phyloP scores from a whole-genome alignment of 306 rosid species.

The Purshia tridentata region DNA sequence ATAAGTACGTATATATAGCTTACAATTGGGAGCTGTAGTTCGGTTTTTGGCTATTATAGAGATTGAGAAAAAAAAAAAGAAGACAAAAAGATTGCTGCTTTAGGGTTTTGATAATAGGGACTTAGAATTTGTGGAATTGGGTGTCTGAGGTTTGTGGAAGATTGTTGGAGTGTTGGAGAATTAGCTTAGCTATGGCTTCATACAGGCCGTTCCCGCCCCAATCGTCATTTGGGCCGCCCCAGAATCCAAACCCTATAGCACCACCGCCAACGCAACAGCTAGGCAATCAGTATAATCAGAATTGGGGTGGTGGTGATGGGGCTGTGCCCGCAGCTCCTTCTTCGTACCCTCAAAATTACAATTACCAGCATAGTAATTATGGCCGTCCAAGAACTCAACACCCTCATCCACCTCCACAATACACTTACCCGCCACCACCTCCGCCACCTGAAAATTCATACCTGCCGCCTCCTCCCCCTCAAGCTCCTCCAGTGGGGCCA shows the following conservation, averaged over 20 bases:
- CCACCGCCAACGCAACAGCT: slow-evolving; percentile 41
- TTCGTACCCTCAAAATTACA: slow-evolving; percentile 53
- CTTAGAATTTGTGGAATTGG: slow-evolving; percentile 18
- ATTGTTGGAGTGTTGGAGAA: slow-evolving; percentile 16
- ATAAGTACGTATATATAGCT: not conserved
- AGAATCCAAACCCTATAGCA: slow-evolving; percentile 59
- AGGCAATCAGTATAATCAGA: slow-evolving; percentile 60
- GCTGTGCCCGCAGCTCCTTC: slow-evolving; percentile 45
- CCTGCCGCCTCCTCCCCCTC: slow-evolving; percentile 74
- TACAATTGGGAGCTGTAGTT: not conserved
- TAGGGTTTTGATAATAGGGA: slow-evolving; percentile 9
- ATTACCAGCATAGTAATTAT: slow-evolving; percentile 47
- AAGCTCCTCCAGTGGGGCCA: slow-evolving; percentile 39
- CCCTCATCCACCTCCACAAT: slow-evolving; percentile 66
- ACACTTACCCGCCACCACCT: slow-evolving; percentile 54
- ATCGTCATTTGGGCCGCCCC: slow-evolving; percentile 47
- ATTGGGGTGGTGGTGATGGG: slow-evolving; percentile 51
- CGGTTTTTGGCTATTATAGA: not conserved
- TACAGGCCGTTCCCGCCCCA: slow-evolving; percentile 94
- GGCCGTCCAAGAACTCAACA: slow-evolving; percentile 54
- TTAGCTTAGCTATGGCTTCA: slow-evolving; percentile 66
- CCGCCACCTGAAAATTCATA: slow-evolving; percentile 72
- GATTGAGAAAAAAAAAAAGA: slow-evolving; percentile 1
- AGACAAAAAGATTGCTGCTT: not conserved
- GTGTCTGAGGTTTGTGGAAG: not conserved